Evolutionary conservation across 768 basidiomycete genomes (phyloP).

Genomic region (Termitomyces sp.): DNA sequence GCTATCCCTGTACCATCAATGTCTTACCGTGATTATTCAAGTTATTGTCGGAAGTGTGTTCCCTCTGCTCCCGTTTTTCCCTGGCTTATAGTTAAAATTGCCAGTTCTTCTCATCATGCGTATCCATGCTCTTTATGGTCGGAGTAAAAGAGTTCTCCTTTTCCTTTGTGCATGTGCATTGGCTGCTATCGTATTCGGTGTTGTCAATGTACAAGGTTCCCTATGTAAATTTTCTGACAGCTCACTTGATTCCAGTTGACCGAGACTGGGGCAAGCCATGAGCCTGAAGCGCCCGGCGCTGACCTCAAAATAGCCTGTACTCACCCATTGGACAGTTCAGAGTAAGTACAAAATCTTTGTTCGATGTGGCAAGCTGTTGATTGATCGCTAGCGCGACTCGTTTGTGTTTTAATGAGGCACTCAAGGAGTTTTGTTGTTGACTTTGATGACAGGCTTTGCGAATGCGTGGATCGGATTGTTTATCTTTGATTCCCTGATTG

Average conservation of each 20-base stretch:
- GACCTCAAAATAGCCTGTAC: not conserved
- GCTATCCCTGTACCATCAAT: slow-evolving; percentile 23
- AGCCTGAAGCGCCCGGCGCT: too few relatives aligned
- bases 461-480: slow-evolving; percentile 35
- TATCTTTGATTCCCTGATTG: slow-evolving; percentile 34
- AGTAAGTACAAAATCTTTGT: not conserved
- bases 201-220: slow-evolving; percentile 11
- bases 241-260: not conserved
- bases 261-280: not conserved
- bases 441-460: slow-evolving; percentile 23
- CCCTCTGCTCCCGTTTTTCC: not conserved
- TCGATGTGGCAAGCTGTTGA: not conserved
- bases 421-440: not conserved
- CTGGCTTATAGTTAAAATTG: not conserved
- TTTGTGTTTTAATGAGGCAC: not conserved
- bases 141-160: slow-evolving; percentile 21
- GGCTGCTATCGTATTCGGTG: slow-evolving; percentile 23
- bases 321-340: not conserved
- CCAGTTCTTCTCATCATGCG: slow-evolving; percentile 26
- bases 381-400: slow-evolving; percentile 13
- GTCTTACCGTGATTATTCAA: slow-evolving; percentile 28
- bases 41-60: slow-evolving; percentile 29
- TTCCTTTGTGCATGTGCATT: slow-evolving; percentile 21
- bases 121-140: slow-evolving; percentile 36
- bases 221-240: not conserved